These are phyloP conservation scores for Filobasidium uniguttulatum DNA, from an alignment of 1,284 basidiomycete species.

Conservation along the genomic window DNA sequence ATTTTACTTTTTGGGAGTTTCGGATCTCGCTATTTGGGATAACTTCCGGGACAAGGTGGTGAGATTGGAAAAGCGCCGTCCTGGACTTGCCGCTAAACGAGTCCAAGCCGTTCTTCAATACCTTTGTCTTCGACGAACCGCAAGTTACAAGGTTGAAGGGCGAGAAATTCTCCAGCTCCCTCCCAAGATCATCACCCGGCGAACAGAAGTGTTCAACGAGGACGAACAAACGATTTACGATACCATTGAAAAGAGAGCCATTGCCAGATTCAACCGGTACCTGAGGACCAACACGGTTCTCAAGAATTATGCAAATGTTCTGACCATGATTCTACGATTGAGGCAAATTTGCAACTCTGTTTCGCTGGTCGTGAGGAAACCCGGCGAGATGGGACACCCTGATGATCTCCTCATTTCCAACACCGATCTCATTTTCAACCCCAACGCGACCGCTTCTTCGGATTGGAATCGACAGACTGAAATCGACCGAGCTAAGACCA, in stretches of 20 bases:
- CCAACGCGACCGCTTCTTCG: background rate
- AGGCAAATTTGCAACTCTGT: conserved; percentile 16
- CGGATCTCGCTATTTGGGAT: conserved; percentile 17
- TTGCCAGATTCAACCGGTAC: conserved; percentile 28
- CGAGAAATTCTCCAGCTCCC: conserved; percentile 26
- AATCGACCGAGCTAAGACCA: conserved; percentile 5
- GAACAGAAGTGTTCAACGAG: conserved; percentile 19
- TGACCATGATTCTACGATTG: conserved; percentile 31
- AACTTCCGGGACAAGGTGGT: conserved; percentile 23
- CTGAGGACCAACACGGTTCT: conserved; percentile 27
- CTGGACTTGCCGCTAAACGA: conserved; percentile 27
- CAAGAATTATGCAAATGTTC: conserved; percentile 23
- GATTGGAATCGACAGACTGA: background rate
- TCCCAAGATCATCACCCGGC: conserved; percentile 23
- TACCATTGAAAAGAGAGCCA: conserved; percentile 27
- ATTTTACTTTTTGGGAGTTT: conserved; percentile 8
- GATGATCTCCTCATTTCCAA: conserved; percentile 6
- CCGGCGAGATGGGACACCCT: conserved; percentile 8
- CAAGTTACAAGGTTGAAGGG: conserved; percentile 32
- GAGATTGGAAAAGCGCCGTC: conserved; percentile 21
- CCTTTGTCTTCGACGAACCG: conserved; percentile 22
- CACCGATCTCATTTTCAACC: background rate
- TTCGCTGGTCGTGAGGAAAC: conserved; percentile 21
- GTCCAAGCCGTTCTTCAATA: conserved; percentile 27
- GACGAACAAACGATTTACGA: conserved; percentile 35